These are phyloP conservation scores for Rhizopus sp. DNA, from an alignment of 371 early-diverging fungal genomes.

Conservation along the genomic window DNA sequence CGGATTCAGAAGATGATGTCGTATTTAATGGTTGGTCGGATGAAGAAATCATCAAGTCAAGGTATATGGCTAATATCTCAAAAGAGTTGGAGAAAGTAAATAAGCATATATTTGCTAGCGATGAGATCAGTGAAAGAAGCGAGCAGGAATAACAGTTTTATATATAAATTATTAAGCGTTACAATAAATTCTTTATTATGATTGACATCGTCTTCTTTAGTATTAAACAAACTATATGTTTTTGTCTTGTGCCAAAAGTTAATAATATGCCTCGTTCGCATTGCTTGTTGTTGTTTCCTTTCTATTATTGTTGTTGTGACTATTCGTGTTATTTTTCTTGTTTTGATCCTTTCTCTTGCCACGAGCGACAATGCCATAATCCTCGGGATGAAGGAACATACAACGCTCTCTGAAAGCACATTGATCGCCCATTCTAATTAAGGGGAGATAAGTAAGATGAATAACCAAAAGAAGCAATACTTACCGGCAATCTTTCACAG, in stretches of 20 bases:
- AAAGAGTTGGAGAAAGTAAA: constrained; percentile 27
- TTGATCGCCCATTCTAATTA: constrained; percentile 46
- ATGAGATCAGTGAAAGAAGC: no score
- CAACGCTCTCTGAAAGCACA: constrained; percentile 48
- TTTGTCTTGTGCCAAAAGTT: no score
- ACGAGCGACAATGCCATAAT: constrained; percentile 11
- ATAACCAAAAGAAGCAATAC: background rate
- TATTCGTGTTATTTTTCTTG: no score
- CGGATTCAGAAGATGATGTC: constrained; percentile 21
- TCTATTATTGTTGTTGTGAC: no score
- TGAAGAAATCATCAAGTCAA: constrained; percentile 40
- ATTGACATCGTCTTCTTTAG: no score
- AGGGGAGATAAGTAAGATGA: constrained; percentile 1
- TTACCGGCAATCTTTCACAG: constrained; percentile 55
- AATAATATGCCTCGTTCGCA: no score
- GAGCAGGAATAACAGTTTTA: no score
- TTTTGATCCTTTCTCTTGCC: background rate
- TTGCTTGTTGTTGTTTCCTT: no score
- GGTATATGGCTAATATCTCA: constrained; percentile 25
- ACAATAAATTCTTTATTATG: no score
- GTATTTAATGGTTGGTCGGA: constrained; percentile 50
- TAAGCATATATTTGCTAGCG: no score
- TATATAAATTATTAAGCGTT: no score
- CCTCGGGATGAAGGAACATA: constrained; percentile 55
- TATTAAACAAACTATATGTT: no score